These are phyloP conservation scores for Aphanomyces stellatus DNA, from an alignment of 352 stramenopile species.

Conservation along the genomic window DNA sequence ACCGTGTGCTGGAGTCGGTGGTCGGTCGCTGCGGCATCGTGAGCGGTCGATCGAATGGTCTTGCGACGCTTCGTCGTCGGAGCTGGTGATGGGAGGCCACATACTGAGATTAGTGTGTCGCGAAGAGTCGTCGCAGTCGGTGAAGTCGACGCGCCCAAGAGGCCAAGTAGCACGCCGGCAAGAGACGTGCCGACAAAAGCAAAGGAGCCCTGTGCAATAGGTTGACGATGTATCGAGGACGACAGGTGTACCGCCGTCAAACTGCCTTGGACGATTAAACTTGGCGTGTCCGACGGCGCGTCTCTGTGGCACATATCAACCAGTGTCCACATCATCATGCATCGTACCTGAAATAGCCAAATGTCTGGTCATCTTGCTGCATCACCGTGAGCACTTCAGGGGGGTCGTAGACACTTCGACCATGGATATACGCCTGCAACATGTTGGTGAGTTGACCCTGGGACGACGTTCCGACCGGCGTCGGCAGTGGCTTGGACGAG, in stretches of 20 bases:
- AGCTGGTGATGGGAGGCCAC: background rate
- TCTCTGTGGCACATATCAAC: conserved; percentile 25
- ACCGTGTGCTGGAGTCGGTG: too few relatives aligned
- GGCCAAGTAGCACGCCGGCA: background rate
- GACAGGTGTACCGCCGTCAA: conserved; percentile 16
- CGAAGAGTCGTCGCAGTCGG: background rate
- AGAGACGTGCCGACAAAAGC: background rate
- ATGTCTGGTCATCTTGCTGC: conserved; percentile 28
- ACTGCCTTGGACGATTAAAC: conserved; percentile 32
- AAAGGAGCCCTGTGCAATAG: background rate
- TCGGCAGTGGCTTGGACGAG: conserved; percentile 10
- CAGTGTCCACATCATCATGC: conserved; percentile 4
- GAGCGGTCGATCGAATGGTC: background rate
- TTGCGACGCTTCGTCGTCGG: background rate
- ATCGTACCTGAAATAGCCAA: conserved; percentile 42
- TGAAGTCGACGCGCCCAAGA: too few relatives aligned
- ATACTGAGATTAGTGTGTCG: background rate
- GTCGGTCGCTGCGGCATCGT: background rate
- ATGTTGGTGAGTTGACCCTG: background rate
- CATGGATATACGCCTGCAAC: conserved; percentile 44
- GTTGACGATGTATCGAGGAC: background rate
- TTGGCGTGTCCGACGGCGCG: conserved; percentile 28
- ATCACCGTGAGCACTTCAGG: conserved; percentile 40
- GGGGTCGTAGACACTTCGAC: conserved; percentile 40
- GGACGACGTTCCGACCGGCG: conserved; percentile 10